These are phyloP conservation scores for Retiboletus fuscus DNA, from an alignment of 1,284 basidiomycete genomes.

Conservation along the genomic window DNA sequence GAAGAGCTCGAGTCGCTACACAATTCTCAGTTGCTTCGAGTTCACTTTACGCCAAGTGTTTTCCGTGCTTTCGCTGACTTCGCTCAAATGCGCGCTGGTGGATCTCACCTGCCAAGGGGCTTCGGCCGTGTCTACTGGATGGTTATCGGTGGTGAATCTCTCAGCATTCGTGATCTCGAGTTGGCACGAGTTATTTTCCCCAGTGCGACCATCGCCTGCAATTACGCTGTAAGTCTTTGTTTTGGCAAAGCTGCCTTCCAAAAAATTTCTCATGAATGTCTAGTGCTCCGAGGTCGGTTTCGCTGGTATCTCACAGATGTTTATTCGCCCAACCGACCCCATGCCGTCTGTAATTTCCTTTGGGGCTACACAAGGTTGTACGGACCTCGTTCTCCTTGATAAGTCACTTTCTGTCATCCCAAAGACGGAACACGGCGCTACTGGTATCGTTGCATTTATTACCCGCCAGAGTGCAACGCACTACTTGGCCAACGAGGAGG, in stretches of 20 bases:
- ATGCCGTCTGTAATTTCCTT: constrained; percentile 43
- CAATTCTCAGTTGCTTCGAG: constrained; percentile 41
- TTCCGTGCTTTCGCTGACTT: constrained; percentile 45
- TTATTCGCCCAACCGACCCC: constrained; percentile 36
- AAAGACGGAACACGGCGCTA: constrained; percentile 29
- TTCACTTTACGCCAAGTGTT: constrained; percentile 44
- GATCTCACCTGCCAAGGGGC: constrained; percentile 31
- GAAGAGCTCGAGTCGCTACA: constrained; percentile 40
- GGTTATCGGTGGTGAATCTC: constrained; percentile 45
- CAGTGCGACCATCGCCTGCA: constrained; percentile 43
- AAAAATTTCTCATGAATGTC: constrained; percentile 10
- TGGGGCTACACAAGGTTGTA: constrained; percentile 41
- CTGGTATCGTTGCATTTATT: constrained; percentile 43
- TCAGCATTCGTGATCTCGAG: constrained; percentile 39
- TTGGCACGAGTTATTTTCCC: constrained; percentile 39
- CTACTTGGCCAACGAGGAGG: constrained; percentile 40
- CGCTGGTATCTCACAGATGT: constrained; percentile 46
- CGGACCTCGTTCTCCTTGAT: constrained; percentile 43
- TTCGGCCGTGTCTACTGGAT: constrained; percentile 46
- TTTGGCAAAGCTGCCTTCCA: background rate
- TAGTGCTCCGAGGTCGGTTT: constrained; percentile 46
- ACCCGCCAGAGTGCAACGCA: constrained; percentile 40
- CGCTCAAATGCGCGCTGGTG: constrained; percentile 34
- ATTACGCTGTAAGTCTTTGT: constrained; percentile 40
- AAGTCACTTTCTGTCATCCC: constrained; percentile 37